Base-by-base conservation (phyloP, 2,329 filamentous ascomycete genomes). In the Biscogniauxia sp. region DNA sequence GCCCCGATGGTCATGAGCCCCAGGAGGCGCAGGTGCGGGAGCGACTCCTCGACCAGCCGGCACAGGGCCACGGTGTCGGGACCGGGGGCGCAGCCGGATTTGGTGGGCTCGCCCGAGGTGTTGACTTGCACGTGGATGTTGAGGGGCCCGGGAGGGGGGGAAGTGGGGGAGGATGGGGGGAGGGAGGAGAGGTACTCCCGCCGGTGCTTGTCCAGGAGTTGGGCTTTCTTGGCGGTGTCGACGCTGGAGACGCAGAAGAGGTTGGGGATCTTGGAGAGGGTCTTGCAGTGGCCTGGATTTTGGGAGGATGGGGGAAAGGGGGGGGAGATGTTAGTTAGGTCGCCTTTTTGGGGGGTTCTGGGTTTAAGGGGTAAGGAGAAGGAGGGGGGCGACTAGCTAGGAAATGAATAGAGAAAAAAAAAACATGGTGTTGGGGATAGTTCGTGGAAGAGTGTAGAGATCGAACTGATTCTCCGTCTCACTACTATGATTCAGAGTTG, bases 1-100 rank as follows among this genome's bases (percentile, higher is more conserved):
- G 94, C 93, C 1, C 95, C 95, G 71, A 99, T 98, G 1, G 95
- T 99, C 95, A 99, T 99, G 45, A 99, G 77, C 0, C 95, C 95
- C 28, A 90, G 82, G 2, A 99, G 79, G 59, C 84, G 80, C 45
- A 99, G 79, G 73, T 88, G 83, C 1, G 91, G 88, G 45, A 85
- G 59, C 19, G 52, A 80, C 4, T 88, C 81, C 11, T 84, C 74
- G 56, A 99, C 86, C 70, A 89, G 84, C 56, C 81, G 82, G 73
- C 91, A 94, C 49, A 98, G 79, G 0, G 78, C 80, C 1, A 86
- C 74, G 54, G 85, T 80, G 58, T 90, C 79, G 15, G 83, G 77
- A 1, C 82, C 83, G 0, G 93, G 94, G 5, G 86, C 79, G 53
- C 92, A 88, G 20, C 95, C 95, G 3, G 90, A 92, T 78, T 99